Evolutionary conservation across 192 early-diverging fungal genomes (phyloP), one percentile per base, ranked within the genome.

Genomic region (Backusella parvicylindrica): DNA sequence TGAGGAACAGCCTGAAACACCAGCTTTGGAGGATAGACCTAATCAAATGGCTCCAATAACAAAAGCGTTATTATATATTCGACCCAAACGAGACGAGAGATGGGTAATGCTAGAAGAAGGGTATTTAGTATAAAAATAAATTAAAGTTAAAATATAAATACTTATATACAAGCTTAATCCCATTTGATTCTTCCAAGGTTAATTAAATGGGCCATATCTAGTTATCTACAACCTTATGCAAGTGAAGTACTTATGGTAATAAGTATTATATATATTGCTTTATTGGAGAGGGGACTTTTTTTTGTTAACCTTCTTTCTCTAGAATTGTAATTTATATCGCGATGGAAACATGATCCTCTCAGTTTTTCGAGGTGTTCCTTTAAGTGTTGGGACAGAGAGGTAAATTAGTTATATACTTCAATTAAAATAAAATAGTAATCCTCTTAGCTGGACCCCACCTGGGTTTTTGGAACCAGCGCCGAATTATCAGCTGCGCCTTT

Each of bases 81-180:
- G 53, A 60, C 53, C 53, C 53, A 60, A 26, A 60, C 53, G 53
- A 28, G 53, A 60, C 23, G 53, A 60, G 26, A 60, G 53, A 60
- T 60, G 53, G 53, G 53, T 60, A 60, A 60, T 60, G 53, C 53
- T 60, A 60, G 53, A 60, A 60, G 53, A 60, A 60, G 53, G 53
- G 53, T 60, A 60, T 60, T 28, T 60, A 60, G 23, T 28, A 60
- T 60, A 60, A 28, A 56, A 28, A 28, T 7, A 9, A 7, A 23
- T 21, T 7, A 60, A n/a, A 60, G 53, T 2, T 3, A 21, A 26
- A 6, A 21, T 53, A 53, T 23, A 26, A 60, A 28, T 26, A 60
- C n/a, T n/a, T 60, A 13, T 60, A 60, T 28, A 28, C 26, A 60
- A 1, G 2, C 8, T 60, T 60, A 28, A 23, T 60, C 23, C 11